A percentile compares a stretch with the other conserved stretches of the same genome.
These are phyloP conservation scores for Curvularia verruculosa DNA, from an alignment of 2,329 filamentous ascomycete genomes.

Conservation along the genomic window DNA sequence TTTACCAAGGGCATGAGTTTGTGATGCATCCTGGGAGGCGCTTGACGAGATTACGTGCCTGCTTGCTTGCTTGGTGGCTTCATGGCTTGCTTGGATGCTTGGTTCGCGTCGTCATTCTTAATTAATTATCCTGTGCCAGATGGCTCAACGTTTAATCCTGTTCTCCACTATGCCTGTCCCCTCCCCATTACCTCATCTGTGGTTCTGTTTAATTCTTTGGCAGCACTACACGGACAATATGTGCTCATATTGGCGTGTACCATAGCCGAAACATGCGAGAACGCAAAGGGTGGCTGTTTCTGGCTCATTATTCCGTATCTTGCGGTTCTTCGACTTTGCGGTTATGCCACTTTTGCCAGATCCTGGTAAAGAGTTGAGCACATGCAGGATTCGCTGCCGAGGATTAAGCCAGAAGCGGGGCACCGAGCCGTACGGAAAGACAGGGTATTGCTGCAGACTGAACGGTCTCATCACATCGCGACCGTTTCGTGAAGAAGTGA, in stretches of 20 bases:
- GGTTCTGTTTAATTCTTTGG: constrained; percentile 18
- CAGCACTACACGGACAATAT: constrained; percentile 27
- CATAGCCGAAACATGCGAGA: constrained; percentile 36
- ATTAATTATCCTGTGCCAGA: constrained; percentile 33
- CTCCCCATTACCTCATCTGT: constrained; percentile 14
- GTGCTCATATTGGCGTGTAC: constrained; percentile 31
- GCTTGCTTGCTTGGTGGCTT: constrained; percentile 8
- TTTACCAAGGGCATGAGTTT: constrained; percentile 1
- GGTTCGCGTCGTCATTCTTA: constrained; percentile 23
- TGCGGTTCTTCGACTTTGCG: not conserved
- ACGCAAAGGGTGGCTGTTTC: constrained; percentile 40
- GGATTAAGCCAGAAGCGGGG: constrained; percentile 11
- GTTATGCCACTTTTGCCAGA: not conserved
- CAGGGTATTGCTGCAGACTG: constrained; percentile 26
- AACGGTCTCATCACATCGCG: constrained; percentile 27
- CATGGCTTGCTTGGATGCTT: constrained; percentile 5
- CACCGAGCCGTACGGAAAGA: constrained; percentile 11
- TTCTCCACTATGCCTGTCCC: constrained; percentile 11
- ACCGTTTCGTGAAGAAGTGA: constrained; percentile 22
- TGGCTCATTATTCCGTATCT: constrained; percentile 6
- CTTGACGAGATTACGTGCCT: constrained; percentile 15
- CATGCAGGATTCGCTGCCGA: constrained; percentile 8
- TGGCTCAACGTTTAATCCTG: constrained; percentile 26
- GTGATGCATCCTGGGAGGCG: constrained; percentile 1
- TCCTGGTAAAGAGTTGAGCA: not conserved